Base-by-base conservation (phyloP, 2,329 filamentous ascomycete species). In the Fusarium piperis region DNA sequence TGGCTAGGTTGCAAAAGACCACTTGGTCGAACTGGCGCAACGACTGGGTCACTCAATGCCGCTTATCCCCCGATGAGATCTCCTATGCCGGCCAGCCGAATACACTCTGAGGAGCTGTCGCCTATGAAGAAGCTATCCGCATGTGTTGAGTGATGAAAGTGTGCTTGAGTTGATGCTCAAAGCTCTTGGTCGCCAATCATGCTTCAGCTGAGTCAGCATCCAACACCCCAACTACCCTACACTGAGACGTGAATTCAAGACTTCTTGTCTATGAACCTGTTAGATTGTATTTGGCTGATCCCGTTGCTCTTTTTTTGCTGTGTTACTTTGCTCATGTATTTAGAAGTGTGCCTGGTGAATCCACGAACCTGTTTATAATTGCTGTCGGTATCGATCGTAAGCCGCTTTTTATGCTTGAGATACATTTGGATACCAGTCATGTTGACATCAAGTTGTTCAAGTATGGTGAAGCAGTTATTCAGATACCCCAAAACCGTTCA, bases 171-270 rank as follows among this genome's bases (percentile, higher is more conserved):
- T 70, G 59, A 64, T 48, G 70, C 56, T 70, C 70, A 61, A 70
- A 66, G 65, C 61, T 65, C 65, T 66, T 23, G 59, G 59, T 63
- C 58, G 56, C 69, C 61, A 62, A 67, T 63, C 67, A 70, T 64
- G 23, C 18, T 16, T 11, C 56, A 36, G 71, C 65, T 72, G 71
- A 74, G 61, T 72, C 69, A 74, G 71, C 70, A 63, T 12, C 1
- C 23, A 33, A 2, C 1, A 3, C 33, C 3, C 1, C 3, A 18
- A 23, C 7, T 56, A 72, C 69, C 66, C 70, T 72, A 39, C 12
- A 48, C 23, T 30, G 0, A 4, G 44, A 28, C 9, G 13, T 4
- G 7, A 44, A 15, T 23, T 44, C 20, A 6, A 44, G 7, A 44
- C 15, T 16, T 44, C 13, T 44, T 10, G 9, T 15, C 18, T 8